Conservation (phyloP, 2,329 filamentous ascomycete species). For the Diaporthe capsici region DNA sequence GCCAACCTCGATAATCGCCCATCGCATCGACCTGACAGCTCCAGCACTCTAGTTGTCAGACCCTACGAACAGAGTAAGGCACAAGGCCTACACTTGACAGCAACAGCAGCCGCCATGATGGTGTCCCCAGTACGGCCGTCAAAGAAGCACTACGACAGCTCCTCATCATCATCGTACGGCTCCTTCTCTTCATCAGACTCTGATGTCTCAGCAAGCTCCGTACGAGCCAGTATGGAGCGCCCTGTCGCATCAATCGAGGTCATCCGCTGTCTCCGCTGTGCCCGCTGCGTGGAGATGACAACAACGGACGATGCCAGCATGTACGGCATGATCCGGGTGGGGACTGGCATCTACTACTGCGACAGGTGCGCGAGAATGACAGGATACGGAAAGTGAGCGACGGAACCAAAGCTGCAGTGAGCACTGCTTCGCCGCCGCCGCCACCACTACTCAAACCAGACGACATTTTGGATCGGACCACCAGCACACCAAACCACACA, state of each 20-base stretch:
- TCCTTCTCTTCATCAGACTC: conserved; percentile 56
- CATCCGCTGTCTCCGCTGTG: conserved; percentile 74
- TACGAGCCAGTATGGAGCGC: conserved; percentile 64
- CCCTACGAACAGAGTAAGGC: conserved; percentile 16
- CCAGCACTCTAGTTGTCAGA: neutral
- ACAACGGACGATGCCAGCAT: conserved; percentile 71
- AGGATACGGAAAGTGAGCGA: conserved; percentile 69
- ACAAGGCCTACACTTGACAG: conserved; percentile 16
- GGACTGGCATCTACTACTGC: conserved; percentile 77
- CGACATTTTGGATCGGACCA: conserved; percentile 9
- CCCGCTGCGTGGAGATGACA: conserved; percentile 71
- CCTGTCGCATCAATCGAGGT: conserved; percentile 69
- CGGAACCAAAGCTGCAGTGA: neutral
- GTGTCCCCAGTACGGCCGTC: conserved; percentile 52
- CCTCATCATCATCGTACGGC: conserved; percentile 52
- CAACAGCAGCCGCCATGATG: conserved; percentile 46
- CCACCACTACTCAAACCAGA: neutral
- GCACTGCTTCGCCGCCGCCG: neutral
- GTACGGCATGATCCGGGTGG: conserved; percentile 75
- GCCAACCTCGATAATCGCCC: too few species aligned
- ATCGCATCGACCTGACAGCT: neutral
- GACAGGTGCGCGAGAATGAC: conserved; percentile 74
- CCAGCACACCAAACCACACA: neutral
- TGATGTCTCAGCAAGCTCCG: conserved; percentile 56
- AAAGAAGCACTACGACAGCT: conserved; percentile 55